phyloP scores from a whole-genome alignment of 2,329 filamentous ascomycete species.

The Metarhizium album region DNA sequence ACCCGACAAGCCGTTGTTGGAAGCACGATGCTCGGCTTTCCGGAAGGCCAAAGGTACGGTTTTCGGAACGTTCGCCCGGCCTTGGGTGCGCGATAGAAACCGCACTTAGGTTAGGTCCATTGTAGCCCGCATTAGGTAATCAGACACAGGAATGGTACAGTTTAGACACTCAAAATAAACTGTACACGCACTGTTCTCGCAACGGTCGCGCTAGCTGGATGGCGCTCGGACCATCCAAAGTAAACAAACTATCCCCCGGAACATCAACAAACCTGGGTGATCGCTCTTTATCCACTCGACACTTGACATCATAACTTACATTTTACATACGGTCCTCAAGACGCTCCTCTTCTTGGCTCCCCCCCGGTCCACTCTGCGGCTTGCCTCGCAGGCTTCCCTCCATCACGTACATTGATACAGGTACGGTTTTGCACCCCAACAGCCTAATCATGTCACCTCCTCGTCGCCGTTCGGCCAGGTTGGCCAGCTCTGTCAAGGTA shows the following conservation, averaged over 20 bases:
- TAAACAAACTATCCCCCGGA: conserved; percentile 16
- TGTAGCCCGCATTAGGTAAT: too few relatives aligned
- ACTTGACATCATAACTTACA: conserved; percentile 10
- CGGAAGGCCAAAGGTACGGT: too few relatives aligned
- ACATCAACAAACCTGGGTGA: conserved; percentile 10
- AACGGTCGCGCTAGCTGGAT: not conserved
- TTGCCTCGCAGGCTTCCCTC: conserved; percentile 1
- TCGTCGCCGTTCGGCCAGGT: conserved; percentile 33
- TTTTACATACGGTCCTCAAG: conserved; percentile 2
- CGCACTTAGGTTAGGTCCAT: too few relatives aligned
- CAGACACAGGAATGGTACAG: too few relatives aligned
- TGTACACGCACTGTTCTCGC: not conserved
- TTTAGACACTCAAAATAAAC: too few relatives aligned
- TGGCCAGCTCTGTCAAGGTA: conserved; percentile 30
- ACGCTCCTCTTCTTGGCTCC: conserved; percentile 7
- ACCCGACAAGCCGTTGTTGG: not conserved
- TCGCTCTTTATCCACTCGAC: conserved; percentile 5
- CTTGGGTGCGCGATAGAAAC: too few relatives aligned
- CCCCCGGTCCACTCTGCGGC: conserved; percentile 4
- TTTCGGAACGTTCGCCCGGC: too few relatives aligned
- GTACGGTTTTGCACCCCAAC: not conserved
- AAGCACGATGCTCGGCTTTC: too few relatives aligned
- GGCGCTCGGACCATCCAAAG: conserved; percentile 8
- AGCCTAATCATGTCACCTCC: conserved; percentile 26
- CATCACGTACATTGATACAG: not conserved